Evolutionary conservation across 2,329 filamentous ascomycete genomes (phyloP), one percentile per base, ranked within the genome.

Genomic region (Penicillium sp.): DNA sequence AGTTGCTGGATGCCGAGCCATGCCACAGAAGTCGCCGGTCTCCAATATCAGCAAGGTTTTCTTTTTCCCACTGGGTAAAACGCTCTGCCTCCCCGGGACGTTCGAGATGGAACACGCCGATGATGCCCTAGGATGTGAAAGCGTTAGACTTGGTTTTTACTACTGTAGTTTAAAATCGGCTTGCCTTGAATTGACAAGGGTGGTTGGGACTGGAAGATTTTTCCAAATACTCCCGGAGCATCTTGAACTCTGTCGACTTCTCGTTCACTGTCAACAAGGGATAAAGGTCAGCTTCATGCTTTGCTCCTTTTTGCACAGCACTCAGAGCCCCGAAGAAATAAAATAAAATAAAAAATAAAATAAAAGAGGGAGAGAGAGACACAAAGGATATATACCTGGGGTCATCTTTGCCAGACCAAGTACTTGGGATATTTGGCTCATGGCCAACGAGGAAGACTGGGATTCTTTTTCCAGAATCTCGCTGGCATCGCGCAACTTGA

Each of bases 21-120:
- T 64, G 62, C 57, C 61, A 64, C 14, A 64, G 53, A 5, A 64
- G 42, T 35, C 47, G 53, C 1, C 59, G 53, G 2, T 57, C 45
- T 11, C 58, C 53, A 4, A 45, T 22, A 1, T 34, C 35, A 22
- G n/a, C 13, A 20, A 14, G 31, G 16, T 59, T 53, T 14, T 35
- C 16, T 39, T 32, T 29, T 22, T 47, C 26, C 43, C 53, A 63
- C 9, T 47, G 14, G 10, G 47, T 10, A 31, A 58, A 58, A 8
- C 55, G 44, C n/a, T 61, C 20, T 4, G n/a, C 22, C 20, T 64
- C 61, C 9, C 56, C 58, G 16, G 42, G 38, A 20, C 59, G 59
- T 24, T 60, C 39, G 32, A 64, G 49, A 18, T 53, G 57, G 42
- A 62, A 57, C 6, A 64, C 20, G 9, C 49, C 50, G 11, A 58